phyloP scores from a whole-genome alignment of 2,329 filamentous ascomycete genomes.

The Beauveria pseudobassiana region DNA sequence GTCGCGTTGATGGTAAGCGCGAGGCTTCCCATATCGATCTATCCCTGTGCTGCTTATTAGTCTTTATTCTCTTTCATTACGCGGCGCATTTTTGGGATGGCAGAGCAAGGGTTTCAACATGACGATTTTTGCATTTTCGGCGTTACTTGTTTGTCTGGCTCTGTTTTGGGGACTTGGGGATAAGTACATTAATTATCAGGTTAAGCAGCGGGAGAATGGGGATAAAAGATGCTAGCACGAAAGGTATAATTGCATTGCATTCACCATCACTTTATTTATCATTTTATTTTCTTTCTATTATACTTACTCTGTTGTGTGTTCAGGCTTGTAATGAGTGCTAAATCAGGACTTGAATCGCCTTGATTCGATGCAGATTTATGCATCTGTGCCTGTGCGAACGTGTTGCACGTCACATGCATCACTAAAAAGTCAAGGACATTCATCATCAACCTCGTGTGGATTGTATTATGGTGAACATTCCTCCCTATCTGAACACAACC shows the following conservation, averaged over 20 bases:
- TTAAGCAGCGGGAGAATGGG: neutral
- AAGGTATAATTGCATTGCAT: neutral
- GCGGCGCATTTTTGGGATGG: conserved; percentile 1
- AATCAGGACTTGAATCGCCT: too few relatives aligned
- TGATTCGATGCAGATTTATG: too few relatives aligned
- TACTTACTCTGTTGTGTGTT: neutral
- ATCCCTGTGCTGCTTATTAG: neutral
- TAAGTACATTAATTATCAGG: neutral
- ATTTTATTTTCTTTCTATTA: neutral
- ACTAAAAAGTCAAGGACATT: neutral
- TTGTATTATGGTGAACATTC: neutral
- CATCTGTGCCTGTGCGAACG: too few relatives aligned
- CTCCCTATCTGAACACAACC: neutral
- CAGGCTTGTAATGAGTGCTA: too few relatives aligned
- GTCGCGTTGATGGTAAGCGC: neutral
- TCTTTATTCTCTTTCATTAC: conserved; percentile 1
- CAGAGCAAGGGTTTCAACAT: neutral
- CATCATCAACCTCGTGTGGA: neutral
- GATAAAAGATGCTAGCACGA: neutral
- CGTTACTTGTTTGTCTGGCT: neutral
- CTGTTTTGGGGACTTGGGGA: neutral
- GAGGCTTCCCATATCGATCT: neutral
- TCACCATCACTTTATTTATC: neutral
- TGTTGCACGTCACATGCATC: too few relatives aligned
- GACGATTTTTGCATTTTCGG: conserved; percentile 5